A percentile compares a stretch with the other conserved stretches of the same genome.
phyloP scores from a whole-genome alignment of 2,329 filamentous ascomycete genomes.

The Pseudogymnoascus pannorum region DNA sequence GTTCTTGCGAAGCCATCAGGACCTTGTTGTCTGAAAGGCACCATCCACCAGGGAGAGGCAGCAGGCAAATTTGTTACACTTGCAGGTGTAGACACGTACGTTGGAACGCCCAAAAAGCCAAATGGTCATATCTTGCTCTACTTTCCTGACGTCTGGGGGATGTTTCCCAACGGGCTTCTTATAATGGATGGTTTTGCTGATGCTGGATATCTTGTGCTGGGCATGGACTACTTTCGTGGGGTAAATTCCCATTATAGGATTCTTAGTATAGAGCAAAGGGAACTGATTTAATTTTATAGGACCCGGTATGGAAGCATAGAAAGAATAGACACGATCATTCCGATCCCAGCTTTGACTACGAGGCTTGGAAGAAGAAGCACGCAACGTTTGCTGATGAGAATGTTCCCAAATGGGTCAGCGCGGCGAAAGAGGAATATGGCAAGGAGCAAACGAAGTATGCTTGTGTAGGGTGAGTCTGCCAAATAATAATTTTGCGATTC shows the following conservation, averaged over 20 bases:
- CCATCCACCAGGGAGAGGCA: slow-evolving; percentile 33
- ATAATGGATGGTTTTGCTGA: slow-evolving; percentile 41
- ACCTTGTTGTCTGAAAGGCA: slow-evolving; percentile 34
- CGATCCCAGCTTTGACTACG: slow-evolving; percentile 38
- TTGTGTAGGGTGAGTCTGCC: slow-evolving; percentile 31
- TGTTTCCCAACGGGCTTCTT: slow-evolving; percentile 37
- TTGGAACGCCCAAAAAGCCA: slow-evolving; percentile 26
- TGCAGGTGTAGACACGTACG: slow-evolving; percentile 33
- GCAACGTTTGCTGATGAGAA: slow-evolving; percentile 34
- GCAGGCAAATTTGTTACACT: slow-evolving; percentile 31
- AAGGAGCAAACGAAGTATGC: slow-evolving; percentile 31
- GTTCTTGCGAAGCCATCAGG: slow-evolving; percentile 31
- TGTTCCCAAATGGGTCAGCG: slow-evolving; percentile 39
- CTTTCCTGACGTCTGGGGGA: slow-evolving; percentile 39
- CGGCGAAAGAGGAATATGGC: slow-evolving; percentile 32
- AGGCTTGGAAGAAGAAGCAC: slow-evolving; percentile 42
- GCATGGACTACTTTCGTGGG: slow-evolving; percentile 39
- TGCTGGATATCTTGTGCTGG: slow-evolving; percentile 36
- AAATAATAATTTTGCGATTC: neutral
- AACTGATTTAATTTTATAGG: slow-evolving; percentile 23
- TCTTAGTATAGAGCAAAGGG: neutral
- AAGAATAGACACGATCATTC: slow-evolving; percentile 26
- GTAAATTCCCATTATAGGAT: slow-evolving; percentile 22
- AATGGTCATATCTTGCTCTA: slow-evolving; percentile 39
- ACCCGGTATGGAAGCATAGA: slow-evolving; percentile 38